Evolutionary conservation across 2,329 filamentous ascomycete genomes (phyloP).

Genomic region (Orbilia brochopaga): DNA sequence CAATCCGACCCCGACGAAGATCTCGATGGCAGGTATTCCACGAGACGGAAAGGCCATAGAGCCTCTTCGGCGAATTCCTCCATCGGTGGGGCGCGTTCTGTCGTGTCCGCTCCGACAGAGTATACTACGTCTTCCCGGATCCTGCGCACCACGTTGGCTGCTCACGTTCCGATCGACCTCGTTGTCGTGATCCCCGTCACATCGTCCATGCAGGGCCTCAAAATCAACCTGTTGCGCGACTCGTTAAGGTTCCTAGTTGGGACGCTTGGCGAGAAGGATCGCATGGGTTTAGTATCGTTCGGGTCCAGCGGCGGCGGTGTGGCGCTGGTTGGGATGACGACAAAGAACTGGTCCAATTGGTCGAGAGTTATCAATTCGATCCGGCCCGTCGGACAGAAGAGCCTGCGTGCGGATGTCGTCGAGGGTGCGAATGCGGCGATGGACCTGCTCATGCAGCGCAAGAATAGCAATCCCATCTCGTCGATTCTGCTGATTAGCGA

Average conservation of each 20-base stretch:
- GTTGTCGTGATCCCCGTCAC: constrained; percentile 97
- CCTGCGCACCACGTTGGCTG: constrained; percentile 55
- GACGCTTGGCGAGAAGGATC: constrained; percentile 86
- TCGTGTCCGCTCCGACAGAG: constrained; percentile 86
- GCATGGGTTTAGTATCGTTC: constrained; percentile 97
- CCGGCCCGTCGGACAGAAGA: constrained; percentile 93
- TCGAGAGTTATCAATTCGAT: constrained; percentile 83
- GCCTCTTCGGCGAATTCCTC: constrained; percentile 82
- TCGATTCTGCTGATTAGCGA: constrained; percentile 97
- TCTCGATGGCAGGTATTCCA: constrained; percentile 62
- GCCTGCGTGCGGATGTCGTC: constrained; percentile 91
- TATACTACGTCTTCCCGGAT: constrained; percentile 74
- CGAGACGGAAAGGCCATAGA: constrained; percentile 66
- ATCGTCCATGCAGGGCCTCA: constrained; percentile 98
- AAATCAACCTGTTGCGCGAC: constrained; percentile 92
- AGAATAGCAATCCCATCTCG: constrained; percentile 91
- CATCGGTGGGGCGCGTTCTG: constrained; percentile 81
- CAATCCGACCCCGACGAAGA: constrained; percentile 45
- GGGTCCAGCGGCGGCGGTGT: constrained; percentile 92
- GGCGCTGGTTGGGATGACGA: constrained; percentile 96
- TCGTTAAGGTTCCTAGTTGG: constrained; percentile 89
- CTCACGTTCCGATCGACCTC: constrained; percentile 92
- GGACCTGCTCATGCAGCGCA: constrained; percentile 97
- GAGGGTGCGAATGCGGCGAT: constrained; percentile 98
- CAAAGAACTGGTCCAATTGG: constrained; percentile 93